Conservation (phyloP, 805 yeast species). For the Candida alai region DNA sequence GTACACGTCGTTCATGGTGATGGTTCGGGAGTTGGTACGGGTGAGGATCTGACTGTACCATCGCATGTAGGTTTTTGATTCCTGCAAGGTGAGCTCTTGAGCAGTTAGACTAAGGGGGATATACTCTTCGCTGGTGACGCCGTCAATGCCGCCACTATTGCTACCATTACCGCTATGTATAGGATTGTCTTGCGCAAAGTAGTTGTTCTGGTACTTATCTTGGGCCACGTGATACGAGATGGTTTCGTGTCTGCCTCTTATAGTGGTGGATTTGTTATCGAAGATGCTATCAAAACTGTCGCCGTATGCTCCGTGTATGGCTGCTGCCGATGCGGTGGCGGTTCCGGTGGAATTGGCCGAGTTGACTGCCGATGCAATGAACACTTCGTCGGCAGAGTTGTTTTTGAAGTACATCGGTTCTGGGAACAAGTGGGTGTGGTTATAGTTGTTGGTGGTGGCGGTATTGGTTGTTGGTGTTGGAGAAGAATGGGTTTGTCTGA, state of each 20-base stretch:
- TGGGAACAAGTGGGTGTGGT: slow-evolving; percentile 7
- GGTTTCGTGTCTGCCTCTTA: slow-evolving; percentile 5
- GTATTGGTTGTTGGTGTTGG: no score
- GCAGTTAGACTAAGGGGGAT: slow-evolving; percentile 64
- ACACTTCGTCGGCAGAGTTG: slow-evolving; percentile 13
- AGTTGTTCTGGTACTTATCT: background rate
- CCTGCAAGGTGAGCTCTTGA: slow-evolving; percentile 70
- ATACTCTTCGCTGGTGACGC: no score
- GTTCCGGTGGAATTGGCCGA: background rate
- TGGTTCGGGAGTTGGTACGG: slow-evolving; percentile 62
- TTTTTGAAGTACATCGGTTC: slow-evolving; percentile 9
- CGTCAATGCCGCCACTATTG: background rate
- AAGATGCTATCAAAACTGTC: slow-evolving; percentile 6
- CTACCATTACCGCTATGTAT: background rate
- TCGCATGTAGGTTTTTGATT: slow-evolving; percentile 78
- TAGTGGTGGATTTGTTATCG: background rate
- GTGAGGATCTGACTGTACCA: slow-evolving; percentile 89
- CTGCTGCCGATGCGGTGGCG: slow-evolving; percentile 2
- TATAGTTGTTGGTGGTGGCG: no score
- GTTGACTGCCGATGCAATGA: background rate
- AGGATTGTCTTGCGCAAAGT: background rate
- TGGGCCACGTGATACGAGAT: background rate
- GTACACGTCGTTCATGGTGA: slow-evolving; percentile 74
- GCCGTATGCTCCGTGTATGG: slow-evolving; percentile 5
- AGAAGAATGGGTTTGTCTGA: no score